A percentile compares a stretch with the other conserved stretches of the same genome.
Evolutionary conservation across 495 filamentous ascomycete genomes (phyloP).

Genomic region (Friedmanniomyces simplex): DNA sequence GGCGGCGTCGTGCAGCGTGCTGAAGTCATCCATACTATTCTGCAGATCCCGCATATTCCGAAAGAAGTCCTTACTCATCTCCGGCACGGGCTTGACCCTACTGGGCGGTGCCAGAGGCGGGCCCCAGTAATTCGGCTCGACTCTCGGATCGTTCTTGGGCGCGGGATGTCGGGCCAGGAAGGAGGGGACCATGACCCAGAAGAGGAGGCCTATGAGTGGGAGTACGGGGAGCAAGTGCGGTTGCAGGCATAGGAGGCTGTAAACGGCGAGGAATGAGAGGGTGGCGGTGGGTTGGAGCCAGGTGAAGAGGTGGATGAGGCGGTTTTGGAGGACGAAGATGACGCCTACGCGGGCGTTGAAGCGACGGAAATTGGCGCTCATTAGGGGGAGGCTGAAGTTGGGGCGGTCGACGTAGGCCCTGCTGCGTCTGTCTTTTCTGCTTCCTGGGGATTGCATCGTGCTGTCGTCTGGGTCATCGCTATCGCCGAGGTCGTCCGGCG

Average conservation of each 20-base stretch:
- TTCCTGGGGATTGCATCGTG: neutral
- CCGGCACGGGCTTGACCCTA: conserved; percentile 73
- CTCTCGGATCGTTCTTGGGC: conserved; percentile 42
- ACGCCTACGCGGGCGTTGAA: conserved; percentile 94
- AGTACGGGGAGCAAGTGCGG: conserved; percentile 71
- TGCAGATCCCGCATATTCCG: conserved; percentile 88
- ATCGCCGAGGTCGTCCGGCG: conserved; percentile 47
- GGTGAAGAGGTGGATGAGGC: conserved; percentile 62
- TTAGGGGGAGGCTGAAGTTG: conserved; percentile 71
- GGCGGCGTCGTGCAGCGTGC: conserved; percentile 63
- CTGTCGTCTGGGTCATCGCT: conserved; percentile 20
- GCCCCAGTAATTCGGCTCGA: conserved; percentile 55
- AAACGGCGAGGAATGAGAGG: conserved; percentile 75
- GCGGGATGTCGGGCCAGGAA: conserved; percentile 85
- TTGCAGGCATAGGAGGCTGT: conserved; percentile 85
- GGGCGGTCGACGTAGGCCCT: conserved; percentile 54
- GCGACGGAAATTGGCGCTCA: conserved; percentile 94
- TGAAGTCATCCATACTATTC: conserved; percentile 95
- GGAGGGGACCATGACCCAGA: conserved; percentile 81
- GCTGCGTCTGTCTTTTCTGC: conserved; percentile 34
- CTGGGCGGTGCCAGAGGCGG: conserved; percentile 73
- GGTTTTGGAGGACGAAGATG: conserved; percentile 84
- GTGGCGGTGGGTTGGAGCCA: conserved; percentile 80
- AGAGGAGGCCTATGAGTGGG: conserved; percentile 58
- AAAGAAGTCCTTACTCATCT: conserved; percentile 87